A percentile compares a stretch with the other conserved stretches of the same genome.
Evolutionary conservation across 495 filamentous ascomycete genomes (phyloP).

Genomic region (Podospora tetraspora): DNA sequence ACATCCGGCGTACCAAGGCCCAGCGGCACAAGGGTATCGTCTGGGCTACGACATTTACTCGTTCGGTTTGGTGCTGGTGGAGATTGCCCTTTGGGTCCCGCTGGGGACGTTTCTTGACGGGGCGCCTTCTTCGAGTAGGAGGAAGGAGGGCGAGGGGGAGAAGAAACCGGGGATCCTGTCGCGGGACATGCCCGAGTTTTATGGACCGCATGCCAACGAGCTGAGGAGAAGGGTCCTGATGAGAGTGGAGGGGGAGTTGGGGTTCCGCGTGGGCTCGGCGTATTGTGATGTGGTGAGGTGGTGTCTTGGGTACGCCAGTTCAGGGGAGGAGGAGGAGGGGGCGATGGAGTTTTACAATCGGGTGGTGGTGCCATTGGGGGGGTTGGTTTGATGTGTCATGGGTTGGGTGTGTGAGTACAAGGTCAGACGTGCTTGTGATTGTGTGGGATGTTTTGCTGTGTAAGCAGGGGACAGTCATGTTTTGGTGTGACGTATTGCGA

Average conservation of each 20-base stretch:
- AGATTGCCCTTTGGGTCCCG: conserved; percentile 12
- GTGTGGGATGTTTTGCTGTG: too few relatives aligned
- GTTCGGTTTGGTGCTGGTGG: conserved; percentile 8
- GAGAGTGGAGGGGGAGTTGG: conserved; percentile 6
- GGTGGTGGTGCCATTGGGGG: conserved; percentile 10
- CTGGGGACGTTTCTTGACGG: background rate
- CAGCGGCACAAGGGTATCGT: conserved; percentile 12
- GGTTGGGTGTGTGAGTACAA: too few relatives aligned
- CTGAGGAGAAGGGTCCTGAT: conserved; percentile 1
- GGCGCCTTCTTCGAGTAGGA: background rate
- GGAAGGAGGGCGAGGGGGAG: background rate
- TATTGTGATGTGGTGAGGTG: conserved; percentile 7
- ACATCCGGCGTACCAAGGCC: conserved; percentile 11
- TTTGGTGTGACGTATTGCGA: too few relatives aligned
- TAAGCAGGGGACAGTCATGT: too few relatives aligned
- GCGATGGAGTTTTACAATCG: conserved; percentile 15
- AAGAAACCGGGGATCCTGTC: background rate
- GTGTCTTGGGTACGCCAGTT: conserved; percentile 7
- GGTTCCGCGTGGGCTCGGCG: conserved; percentile 5
- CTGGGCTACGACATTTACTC: conserved; percentile 11
- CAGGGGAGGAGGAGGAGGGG: background rate
- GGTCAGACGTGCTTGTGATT: too few relatives aligned
- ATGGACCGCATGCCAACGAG: conserved; percentile 7
- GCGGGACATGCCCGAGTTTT: conserved; percentile 5
- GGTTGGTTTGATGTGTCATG: background rate